These are phyloP conservation scores for Aquanectria penicillioides DNA, from an alignment of 2,329 filamentous ascomycete genomes.

Conservation along the genomic window DNA sequence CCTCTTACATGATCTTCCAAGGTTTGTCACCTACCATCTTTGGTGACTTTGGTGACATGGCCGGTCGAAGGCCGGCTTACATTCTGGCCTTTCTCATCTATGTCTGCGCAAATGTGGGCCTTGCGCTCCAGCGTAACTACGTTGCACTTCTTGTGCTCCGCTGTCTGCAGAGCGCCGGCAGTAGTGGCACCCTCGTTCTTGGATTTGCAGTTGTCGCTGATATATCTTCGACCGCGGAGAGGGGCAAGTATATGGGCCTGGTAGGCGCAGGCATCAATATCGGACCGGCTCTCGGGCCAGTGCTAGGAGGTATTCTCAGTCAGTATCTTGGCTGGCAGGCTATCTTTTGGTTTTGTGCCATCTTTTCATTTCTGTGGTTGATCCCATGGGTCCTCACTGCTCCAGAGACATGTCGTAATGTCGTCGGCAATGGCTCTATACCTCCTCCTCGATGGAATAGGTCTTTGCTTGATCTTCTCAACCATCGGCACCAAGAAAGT, in stretches of 20 bases:
- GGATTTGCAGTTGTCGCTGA: slow-evolving; percentile 78
- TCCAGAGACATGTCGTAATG: slow-evolving; percentile 67
- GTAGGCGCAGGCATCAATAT: slow-evolving; percentile 69
- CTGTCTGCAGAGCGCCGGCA: slow-evolving; percentile 71
- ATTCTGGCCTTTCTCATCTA: slow-evolving; percentile 67
- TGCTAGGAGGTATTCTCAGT: slow-evolving; percentile 71
- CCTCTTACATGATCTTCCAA: slow-evolving; percentile 73
- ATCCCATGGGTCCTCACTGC: slow-evolving; percentile 65
- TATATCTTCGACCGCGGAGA: slow-evolving; percentile 72
- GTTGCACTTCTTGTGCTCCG: slow-evolving; percentile 68
- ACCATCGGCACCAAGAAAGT: slow-evolving; percentile 48
- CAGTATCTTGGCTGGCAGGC: slow-evolving; percentile 74
- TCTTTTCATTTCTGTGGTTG: slow-evolving; percentile 61
- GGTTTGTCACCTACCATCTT: slow-evolving; percentile 69
- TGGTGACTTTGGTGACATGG: slow-evolving; percentile 69
- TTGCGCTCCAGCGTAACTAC: slow-evolving; percentile 67
- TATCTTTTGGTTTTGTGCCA: slow-evolving; percentile 76
- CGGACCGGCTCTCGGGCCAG: slow-evolving; percentile 64
- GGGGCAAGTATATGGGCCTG: slow-evolving; percentile 78
- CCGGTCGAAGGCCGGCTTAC: slow-evolving; percentile 70
- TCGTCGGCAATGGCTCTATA: slow-evolving; percentile 72
- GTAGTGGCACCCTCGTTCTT: slow-evolving; percentile 76
- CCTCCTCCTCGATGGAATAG: slow-evolving; percentile 67
- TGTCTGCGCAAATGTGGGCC: slow-evolving; percentile 66
- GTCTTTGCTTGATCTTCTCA: slow-evolving; percentile 62